Evolutionary conservation across 2,329 filamentous ascomycete genomes (phyloP), one percentile per base, ranked within the genome.

Genomic region (Dichotomopilus funicola): DNA sequence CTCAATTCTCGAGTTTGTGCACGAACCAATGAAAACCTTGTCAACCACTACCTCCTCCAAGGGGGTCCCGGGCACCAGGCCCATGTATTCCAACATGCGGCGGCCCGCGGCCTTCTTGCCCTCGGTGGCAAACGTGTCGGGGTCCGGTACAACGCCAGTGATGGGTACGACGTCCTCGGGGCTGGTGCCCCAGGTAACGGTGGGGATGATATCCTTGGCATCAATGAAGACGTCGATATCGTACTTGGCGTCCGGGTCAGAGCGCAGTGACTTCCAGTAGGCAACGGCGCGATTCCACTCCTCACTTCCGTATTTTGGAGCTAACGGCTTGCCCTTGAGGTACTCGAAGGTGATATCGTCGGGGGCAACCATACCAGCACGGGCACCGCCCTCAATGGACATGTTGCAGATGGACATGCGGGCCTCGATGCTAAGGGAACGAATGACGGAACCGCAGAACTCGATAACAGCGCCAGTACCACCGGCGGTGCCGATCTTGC

Each of bases 351-450:
- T 97, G 56, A 78, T 88, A 68, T 96, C 87, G 67, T 99, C 94
- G 5, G 94, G 94, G 8, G 94, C 94, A 57, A 99, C 86, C 91
- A 99, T 95, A 63, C 94, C 94, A 58, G 92, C 92, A 74, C 94
- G 83, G 48, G 94, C 94, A 73, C 94, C 94, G 64, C 81, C 94
- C 78, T 99, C 94, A 64, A 97, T 96, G 11, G 91, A 91, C 94
- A 97, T 97, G 78, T 99, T 99, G 78, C 94, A 97, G 71, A 99
- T 95, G 61, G 91, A 96, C 94, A 99, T 97, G 64, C 94, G 85
- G 44, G 92, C 94, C 74, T 97, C 94, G 83, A 99, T 96, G 73
- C 89, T 95, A 65, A 97, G 78, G 59, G 74, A 76, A 64, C 90
- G 85, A 69, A 99, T 96, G 59, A 94, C 89, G 51, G 91, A 96